phyloP scores from a whole-genome alignment of 192 early-diverging fungal genomes.

The Backusella macrospora region DNA sequence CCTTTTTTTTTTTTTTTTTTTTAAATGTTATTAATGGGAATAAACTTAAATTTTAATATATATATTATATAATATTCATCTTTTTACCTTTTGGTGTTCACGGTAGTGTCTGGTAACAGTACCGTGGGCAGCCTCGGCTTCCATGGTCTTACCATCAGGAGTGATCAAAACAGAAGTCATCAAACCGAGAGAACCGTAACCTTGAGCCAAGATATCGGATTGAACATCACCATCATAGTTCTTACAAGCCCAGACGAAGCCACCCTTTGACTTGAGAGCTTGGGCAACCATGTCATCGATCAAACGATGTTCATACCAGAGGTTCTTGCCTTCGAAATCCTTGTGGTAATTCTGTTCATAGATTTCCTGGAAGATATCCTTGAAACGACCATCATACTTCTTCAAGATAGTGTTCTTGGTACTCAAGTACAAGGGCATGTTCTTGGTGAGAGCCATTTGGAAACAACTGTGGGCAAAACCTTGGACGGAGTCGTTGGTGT shows the following conservation, averaged over 20 bases:
- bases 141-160: constrained; percentile 90
- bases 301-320: constrained; percentile 99
- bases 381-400: constrained; percentile 97
- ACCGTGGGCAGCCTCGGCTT: constrained; percentile 64
- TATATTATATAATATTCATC: not conserved
- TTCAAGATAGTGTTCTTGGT: constrained; percentile 99
- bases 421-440: constrained; percentile 94
- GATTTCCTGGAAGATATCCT: constrained; percentile 94
- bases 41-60: not conserved
- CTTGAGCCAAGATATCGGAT: constrained; percentile 87
- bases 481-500: constrained; percentile 83
- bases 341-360: constrained; percentile 62
- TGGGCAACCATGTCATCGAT: constrained; percentile 99
- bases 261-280: constrained; percentile 92
- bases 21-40: not conserved
- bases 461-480: constrained; percentile 97
- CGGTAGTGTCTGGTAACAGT: constrained; percentile 95
- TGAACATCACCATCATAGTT: constrained; percentile 84
- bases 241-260: constrained; percentile 94
- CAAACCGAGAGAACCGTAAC: constrained; percentile 87
- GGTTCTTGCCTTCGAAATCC: constrained; percentile 43
- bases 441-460: constrained; percentile 87
- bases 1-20: too few relatives aligned
- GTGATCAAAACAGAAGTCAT: constrained; percentile 98
- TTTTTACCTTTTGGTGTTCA: constrained; percentile 77